Evolutionary conservation across 2,329 filamentous ascomycete genomes (phyloP).

Genomic region (Phialocephala sp.): DNA sequence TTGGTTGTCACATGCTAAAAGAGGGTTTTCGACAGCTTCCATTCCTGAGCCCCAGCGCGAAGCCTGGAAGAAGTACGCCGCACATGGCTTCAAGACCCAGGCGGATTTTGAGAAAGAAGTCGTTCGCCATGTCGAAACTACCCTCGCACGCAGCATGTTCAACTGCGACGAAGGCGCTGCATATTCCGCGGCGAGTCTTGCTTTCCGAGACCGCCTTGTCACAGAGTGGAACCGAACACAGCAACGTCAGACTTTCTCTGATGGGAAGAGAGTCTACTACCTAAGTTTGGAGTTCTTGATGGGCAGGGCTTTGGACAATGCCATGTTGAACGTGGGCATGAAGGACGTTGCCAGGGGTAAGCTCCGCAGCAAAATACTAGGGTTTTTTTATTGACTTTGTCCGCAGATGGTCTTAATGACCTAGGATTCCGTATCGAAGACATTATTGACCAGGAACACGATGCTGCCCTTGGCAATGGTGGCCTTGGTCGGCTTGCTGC

Average conservation of each 20-base stretch:
- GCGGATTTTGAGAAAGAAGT: slow-evolving; percentile 88
- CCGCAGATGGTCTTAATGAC: slow-evolving; percentile 77
- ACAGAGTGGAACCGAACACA: slow-evolving; percentile 98
- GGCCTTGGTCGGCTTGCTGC: slow-evolving; percentile 93
- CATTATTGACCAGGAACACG: slow-evolving; percentile 91
- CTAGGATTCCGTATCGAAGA: slow-evolving; percentile 98
- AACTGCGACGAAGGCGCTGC: slow-evolving; percentile 96
- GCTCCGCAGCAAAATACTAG: slow-evolving; percentile 34
- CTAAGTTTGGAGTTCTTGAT: slow-evolving; percentile 97
- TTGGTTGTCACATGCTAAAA: slow-evolving; percentile 11
- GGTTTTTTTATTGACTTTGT: slow-evolving; percentile 20
- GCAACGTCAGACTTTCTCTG: slow-evolving; percentile 88
- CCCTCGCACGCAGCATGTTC: slow-evolving; percentile 92
- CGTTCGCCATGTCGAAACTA: slow-evolving; percentile 95
- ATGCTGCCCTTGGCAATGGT: slow-evolving; percentile 94
- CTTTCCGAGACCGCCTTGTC: slow-evolving; percentile 90
- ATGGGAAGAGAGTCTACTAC: slow-evolving; percentile 96
- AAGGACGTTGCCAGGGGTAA: slow-evolving; percentile 83
- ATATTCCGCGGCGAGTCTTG: slow-evolving; percentile 88
- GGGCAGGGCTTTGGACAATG: slow-evolving; percentile 96
- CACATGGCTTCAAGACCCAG: slow-evolving; percentile 73
- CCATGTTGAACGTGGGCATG: slow-evolving; percentile 92
- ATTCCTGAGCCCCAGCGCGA: slow-evolving; percentile 89
- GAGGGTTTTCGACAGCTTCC: slow-evolving; percentile 53
- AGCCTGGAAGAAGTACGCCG: slow-evolving; percentile 72